These are phyloP conservation scores for Ophidiomyces ophidiicola DNA, from an alignment of 2,329 filamentous ascomycete genomes.

Conservation along the genomic window DNA sequence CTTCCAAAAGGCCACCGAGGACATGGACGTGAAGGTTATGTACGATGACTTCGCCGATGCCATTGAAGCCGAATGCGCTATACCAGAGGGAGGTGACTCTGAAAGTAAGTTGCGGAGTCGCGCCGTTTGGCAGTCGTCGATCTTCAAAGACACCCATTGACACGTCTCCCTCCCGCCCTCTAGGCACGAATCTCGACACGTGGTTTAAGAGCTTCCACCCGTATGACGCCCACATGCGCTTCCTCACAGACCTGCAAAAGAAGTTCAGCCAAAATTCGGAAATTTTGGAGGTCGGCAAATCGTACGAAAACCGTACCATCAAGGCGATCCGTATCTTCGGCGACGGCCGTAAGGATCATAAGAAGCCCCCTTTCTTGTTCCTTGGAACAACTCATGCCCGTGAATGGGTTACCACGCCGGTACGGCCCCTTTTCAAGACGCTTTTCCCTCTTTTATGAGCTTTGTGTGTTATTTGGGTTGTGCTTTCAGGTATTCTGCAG, in stretches of 20 bases:
- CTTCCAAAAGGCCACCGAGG: conserved; percentile 27
- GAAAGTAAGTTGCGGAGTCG: conserved; percentile 23
- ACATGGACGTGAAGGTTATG: conserved; percentile 28
- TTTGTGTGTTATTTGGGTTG: no score
- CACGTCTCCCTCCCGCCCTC: no score
- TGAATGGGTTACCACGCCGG: conserved; percentile 49
- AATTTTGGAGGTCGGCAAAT: conserved; percentile 39
- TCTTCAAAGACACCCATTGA: no score
- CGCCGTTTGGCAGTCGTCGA: background rate
- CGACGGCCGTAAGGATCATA: conserved; percentile 32
- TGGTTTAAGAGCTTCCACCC: conserved; percentile 47
- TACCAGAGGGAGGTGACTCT: conserved; percentile 26
- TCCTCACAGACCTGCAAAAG: conserved; percentile 37
- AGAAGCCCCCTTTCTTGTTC: conserved; percentile 41
- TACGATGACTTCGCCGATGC: conserved; percentile 36
- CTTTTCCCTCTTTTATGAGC: background rate
- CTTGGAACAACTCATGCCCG: conserved; percentile 49
- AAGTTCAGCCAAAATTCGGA: conserved; percentile 38
- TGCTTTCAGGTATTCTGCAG: background rate
- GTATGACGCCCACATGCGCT: conserved; percentile 42
- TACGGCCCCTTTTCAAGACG: no score
- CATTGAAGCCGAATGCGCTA: conserved; percentile 23
- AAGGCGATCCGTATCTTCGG: conserved; percentile 44
- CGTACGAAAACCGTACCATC: conserved; percentile 36
- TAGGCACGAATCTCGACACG: conserved; percentile 21